These are phyloP conservation scores for Solanum sejunctum DNA, from an alignment of 257 asterid species.

Conservation along the genomic window DNA sequence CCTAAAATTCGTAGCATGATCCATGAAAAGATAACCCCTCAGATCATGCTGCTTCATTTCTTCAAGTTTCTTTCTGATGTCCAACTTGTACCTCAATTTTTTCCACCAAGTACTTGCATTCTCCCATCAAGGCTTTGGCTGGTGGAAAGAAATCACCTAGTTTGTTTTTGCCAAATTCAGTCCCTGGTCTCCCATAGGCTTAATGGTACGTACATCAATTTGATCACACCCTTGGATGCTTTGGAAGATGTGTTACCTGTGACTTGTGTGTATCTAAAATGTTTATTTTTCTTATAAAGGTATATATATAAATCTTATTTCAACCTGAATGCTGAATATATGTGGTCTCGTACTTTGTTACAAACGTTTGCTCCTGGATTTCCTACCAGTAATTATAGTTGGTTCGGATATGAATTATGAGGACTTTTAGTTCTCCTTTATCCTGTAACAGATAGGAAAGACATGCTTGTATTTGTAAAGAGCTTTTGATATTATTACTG, in stretches of 20 bases:
- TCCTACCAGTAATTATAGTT: background rate
- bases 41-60: background rate
- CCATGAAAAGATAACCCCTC: background rate
- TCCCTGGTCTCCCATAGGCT: background rate
- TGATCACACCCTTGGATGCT: background rate
- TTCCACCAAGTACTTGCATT: background rate
- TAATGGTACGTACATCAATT: background rate
- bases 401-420: background rate
- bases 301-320: background rate
- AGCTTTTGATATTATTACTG: background rate
- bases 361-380: background rate
- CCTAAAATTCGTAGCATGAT: background rate
- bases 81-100: background rate
- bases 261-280: background rate
- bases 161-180: background rate
- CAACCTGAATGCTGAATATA: background rate
- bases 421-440: background rate
- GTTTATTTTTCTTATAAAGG: background rate
- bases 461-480: background rate
- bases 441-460: background rate
- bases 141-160: background rate
- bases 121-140: background rate
- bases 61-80: background rate
- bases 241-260: background rate
- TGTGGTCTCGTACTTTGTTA: background rate